Evolutionary conservation across 345 rosid genomes (phyloP).

Genomic region (Psidium guajava): DNA sequence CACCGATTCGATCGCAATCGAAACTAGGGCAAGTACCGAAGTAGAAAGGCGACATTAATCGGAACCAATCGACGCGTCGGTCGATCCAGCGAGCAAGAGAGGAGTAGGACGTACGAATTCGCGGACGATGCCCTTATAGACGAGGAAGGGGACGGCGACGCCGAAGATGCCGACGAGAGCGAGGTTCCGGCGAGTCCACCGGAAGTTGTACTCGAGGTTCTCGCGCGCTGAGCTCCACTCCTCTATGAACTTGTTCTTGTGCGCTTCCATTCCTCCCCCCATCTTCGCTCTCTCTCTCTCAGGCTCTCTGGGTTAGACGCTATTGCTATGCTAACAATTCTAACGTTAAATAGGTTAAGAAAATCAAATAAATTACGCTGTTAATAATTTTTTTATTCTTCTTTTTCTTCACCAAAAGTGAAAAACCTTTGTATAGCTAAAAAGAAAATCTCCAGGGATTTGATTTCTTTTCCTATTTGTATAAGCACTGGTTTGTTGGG

Average conservation of each 20-base stretch:
- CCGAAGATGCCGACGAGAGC: constrained; percentile 87
- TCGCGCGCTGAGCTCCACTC: constrained; percentile 82
- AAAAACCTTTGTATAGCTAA: neutral
- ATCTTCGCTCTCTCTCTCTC: constrained; percentile 12
- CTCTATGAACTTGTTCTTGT: constrained; percentile 89
- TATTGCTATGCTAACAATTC: neutral
- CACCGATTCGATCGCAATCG: neutral
- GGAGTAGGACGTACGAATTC: constrained; percentile 44
- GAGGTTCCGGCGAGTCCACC: constrained; percentile 89
- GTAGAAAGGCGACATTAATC: neutral
- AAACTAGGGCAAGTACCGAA: neutral
- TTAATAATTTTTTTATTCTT: neutral
- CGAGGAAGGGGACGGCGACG: constrained; percentile 64
- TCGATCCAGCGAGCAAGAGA: neutral
- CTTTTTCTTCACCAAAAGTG: neutral
- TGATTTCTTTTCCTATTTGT: neutral
- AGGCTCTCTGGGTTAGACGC: neutral
- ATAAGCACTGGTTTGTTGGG: neutral
- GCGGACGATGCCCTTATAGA: constrained; percentile 87
- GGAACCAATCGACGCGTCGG: neutral
- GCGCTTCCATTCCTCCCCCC: constrained; percentile 94
- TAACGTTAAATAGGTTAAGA: neutral
- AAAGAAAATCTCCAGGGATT: neutral
- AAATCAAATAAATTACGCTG: neutral
- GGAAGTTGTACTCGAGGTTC: constrained; percentile 87